phyloP scores from a whole-genome alignment of 2,329 filamentous ascomycete genomes.

The Fonsecaea multimorphosa region DNA sequence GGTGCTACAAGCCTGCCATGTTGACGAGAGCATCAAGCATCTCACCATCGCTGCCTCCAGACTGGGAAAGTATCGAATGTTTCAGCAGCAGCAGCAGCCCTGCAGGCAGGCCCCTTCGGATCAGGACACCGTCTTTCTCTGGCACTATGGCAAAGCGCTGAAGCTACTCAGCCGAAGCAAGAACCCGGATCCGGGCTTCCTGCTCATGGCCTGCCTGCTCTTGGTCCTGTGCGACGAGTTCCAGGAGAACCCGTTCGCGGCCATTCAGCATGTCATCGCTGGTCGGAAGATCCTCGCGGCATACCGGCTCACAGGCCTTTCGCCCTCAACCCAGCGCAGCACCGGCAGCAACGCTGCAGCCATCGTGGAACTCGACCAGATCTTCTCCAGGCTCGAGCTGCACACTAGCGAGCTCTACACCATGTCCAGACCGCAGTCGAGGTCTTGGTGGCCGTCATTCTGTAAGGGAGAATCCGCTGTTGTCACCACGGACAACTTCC shows the following conservation, averaged over 20 bases:
- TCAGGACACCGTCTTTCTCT: conserved; percentile 16
- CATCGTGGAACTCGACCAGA: conserved; percentile 25
- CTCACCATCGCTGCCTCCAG: conserved; percentile 38
- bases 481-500: background rate
- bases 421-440: conserved; percentile 11
- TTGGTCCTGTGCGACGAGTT: conserved; percentile 34
- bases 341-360: background rate
- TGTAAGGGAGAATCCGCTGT: background rate
- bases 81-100: background rate
- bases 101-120: background rate
- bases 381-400: conserved; percentile 30
- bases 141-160: conserved; percentile 31
- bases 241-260: conserved; percentile 21
- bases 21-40: conserved; percentile 41
- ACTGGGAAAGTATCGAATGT: too few relatives aligned
- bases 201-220: conserved; percentile 32
- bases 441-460: background rate
- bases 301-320: too few relatives aligned
- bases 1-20: conserved; percentile 40
- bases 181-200: conserved; percentile 21
- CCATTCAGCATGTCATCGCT: conserved; percentile 27
- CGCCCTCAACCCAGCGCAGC: background rate
- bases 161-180: conserved; percentile 14
- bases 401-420: conserved; percentile 21
- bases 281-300: conserved; percentile 26